Conservation (phyloP, 2,329 filamentous ascomycete species). For the Rhytidhysteron rufulum region DNA sequence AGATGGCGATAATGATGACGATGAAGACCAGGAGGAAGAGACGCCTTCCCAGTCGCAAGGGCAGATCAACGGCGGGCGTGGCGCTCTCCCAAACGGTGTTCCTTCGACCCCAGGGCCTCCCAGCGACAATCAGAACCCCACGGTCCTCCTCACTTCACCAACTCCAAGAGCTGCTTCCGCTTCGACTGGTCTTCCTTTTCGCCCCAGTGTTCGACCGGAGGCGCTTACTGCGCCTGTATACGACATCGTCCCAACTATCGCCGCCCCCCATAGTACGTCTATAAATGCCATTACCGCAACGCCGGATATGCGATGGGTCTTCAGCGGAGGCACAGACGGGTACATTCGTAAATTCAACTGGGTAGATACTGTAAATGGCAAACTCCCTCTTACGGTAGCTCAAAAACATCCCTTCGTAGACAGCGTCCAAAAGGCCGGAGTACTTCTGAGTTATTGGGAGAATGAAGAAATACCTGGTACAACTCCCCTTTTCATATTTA, state of each 20-base stretch:
- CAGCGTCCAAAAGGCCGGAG: slow-evolving; percentile 91
- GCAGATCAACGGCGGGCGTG: slow-evolving; percentile 16
- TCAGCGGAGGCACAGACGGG: slow-evolving; percentile 89
- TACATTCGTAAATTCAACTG: slow-evolving; percentile 98
- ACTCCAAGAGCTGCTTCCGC: slow-evolving; percentile 36
- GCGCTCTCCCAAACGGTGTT: slow-evolving; percentile 24
- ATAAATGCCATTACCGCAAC: slow-evolving; percentile 91
- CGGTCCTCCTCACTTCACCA: slow-evolving; percentile 47
- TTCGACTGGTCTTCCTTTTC: slow-evolving; percentile 42
- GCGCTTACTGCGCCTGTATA: slow-evolving; percentile 77
- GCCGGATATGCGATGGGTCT: slow-evolving; percentile 90
- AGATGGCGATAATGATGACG: slow-evolving; percentile 40
- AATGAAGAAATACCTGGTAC: slow-evolving; percentile 72
- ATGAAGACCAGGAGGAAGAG: slow-evolving; percentile 42
- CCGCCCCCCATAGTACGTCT: slow-evolving; percentile 90
- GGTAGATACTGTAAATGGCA: slow-evolving; percentile 89
- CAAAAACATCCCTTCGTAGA: slow-evolving; percentile 97
- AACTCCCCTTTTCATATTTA: too few species aligned
- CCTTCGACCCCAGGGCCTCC: slow-evolving; percentile 16
- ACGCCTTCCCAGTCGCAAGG: slow-evolving; percentile 40
- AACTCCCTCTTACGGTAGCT: slow-evolving; percentile 87
- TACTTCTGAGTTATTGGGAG: slow-evolving; percentile 96
- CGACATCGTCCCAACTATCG: slow-evolving; percentile 96
- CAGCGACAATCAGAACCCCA: slow-evolving; percentile 38
- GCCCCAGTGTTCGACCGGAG: slow-evolving; percentile 68